Conservation (phyloP, 305 asterid genomes). For the Vinca major region DNA sequence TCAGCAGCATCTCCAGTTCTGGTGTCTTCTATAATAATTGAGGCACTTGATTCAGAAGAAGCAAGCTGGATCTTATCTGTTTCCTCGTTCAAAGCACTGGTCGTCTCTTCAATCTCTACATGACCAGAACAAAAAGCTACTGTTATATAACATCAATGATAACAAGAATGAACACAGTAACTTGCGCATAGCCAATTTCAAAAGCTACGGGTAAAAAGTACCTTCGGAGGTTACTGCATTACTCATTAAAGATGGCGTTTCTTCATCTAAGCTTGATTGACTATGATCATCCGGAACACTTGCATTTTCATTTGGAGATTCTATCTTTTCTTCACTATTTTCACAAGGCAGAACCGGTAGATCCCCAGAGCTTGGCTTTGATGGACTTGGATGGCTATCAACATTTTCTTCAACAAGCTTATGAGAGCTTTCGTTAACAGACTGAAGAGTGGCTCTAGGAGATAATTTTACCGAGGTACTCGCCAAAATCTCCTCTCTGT, state of each 20-base stretch:
- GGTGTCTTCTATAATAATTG: slow-evolving; percentile 23
- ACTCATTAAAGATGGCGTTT: slow-evolving; percentile 20
- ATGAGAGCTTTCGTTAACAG: slow-evolving; percentile 17
- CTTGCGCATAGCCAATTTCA: slow-evolving; percentile 7
- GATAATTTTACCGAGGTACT: slow-evolving; percentile 41
- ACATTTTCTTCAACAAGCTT: slow-evolving; percentile 30
- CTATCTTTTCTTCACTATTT: slow-evolving; percentile 29
- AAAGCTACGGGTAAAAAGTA: slow-evolving; percentile 17
- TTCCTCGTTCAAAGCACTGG: slow-evolving; percentile 25
- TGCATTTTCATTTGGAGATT: slow-evolving; percentile 18
- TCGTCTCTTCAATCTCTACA: slow-evolving; percentile 32
- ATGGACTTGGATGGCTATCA: slow-evolving; percentile 26
- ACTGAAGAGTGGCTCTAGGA: slow-evolving; percentile 27
- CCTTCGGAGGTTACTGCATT: slow-evolving; percentile 34
- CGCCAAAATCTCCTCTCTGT: slow-evolving; percentile 32
- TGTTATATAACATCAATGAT: not conserved
- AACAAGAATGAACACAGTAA: not conserved
- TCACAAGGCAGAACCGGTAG: slow-evolving; percentile 21
- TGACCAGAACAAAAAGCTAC: slow-evolving; percentile 19
- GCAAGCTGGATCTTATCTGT: slow-evolving; percentile 22
- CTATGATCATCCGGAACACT: slow-evolving; percentile 20
- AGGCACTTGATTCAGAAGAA: slow-evolving; percentile 21
- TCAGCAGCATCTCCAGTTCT: slow-evolving; percentile 27
- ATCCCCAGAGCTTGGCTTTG: slow-evolving; percentile 29
- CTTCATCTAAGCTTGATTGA: slow-evolving; percentile 23